These are phyloP conservation scores for Arthrobotrys sphaeroides DNA, from an alignment of 2,329 filamentous ascomycete genomes.

Conservation along the genomic window DNA sequence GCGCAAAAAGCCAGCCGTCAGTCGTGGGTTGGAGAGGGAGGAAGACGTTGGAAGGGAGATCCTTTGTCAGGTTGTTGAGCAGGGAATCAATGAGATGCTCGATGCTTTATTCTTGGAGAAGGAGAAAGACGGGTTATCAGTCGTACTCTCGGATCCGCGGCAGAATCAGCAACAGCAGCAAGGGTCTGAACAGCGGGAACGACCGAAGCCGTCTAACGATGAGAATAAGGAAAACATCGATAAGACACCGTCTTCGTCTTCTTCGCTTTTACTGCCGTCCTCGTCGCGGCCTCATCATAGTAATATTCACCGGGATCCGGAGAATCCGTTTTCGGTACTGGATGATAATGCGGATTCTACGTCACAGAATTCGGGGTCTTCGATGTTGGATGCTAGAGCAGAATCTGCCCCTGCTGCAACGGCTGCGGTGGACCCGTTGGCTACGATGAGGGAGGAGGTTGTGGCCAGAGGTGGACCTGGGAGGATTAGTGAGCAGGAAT, in stretches of 20 bases:
- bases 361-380: constrained; percentile 39
- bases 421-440: constrained; percentile 62
- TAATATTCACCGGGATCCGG: constrained; percentile 24
- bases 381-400: constrained; percentile 54
- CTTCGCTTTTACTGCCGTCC: no score
- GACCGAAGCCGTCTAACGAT: constrained; percentile 58
- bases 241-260: constrained; percentile 31
- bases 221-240: constrained; percentile 53
- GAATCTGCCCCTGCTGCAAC: background rate
- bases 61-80: constrained; percentile 88
- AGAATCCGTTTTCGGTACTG: constrained; percentile 32
- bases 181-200: constrained; percentile 64
- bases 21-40: constrained; percentile 71
- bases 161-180: constrained; percentile 61
- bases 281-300: background rate
- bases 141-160: constrained; percentile 69
- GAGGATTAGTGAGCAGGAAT: constrained; percentile 79
- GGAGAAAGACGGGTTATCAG: constrained; percentile 78
- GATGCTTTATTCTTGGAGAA: constrained; percentile 83
- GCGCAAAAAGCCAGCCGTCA: constrained; percentile 69
- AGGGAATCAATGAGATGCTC: constrained; percentile 91
- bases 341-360: constrained; percentile 28
- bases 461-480: constrained; percentile 79
- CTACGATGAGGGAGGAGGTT: constrained; percentile 74
- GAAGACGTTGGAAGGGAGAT: constrained; percentile 86